Evolutionary conservation across 805 yeast species (phyloP), one percentile per base, ranked within the genome.

Genomic region (Saturnispora silvae): DNA sequence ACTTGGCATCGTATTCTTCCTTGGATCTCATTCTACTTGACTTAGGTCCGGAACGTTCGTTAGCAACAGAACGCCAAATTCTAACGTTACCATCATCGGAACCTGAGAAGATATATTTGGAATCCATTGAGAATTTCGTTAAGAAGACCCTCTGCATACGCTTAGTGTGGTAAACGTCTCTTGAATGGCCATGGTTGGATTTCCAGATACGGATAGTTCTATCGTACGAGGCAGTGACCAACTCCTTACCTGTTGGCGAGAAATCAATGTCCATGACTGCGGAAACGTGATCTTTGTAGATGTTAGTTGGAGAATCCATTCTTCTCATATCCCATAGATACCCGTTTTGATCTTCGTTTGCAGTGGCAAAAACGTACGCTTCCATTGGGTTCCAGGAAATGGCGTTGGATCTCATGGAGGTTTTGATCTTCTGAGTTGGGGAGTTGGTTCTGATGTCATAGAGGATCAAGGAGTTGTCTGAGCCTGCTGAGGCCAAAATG

Each of bases 321-420:
- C 87, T 83, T 56, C 99, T 70, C 96, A 94, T 89, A 61, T 92
- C 99, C 75, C 95, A 94, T 38, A 81, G 69, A 57, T 92, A 92
- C 8, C 81, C 77, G 56, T 92, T 92, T 59, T 89, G 96, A 63
- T 92, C 97, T 61, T 92, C 99, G 53, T 76, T 75, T 3, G 85
- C 97, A 28, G 83, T 75, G 14, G 87, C 96, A 63, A 92, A 89
- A 53, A 81, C 77, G 62, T 74, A 92, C 2, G 97, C 95, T 59
- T 92, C 97, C 80, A 92, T 83, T 4, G 99, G 99, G 60, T 92
- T 92, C 97, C 97, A 92, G 39, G 86, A 70, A 19, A 92, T 68
- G 33, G 89, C 68, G 58, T 92, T 92, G 15, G 87, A 82, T 50
- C 94, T 70, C 70, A 92, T 67, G 15, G 75, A 64, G 20, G 92